Percentiles rank a stretch among this genome's conserved stretches.
Evolutionary conservation across 768 basidiomycete genomes (phyloP).

Genomic region (Dioszegia aurantiaca): DNA sequence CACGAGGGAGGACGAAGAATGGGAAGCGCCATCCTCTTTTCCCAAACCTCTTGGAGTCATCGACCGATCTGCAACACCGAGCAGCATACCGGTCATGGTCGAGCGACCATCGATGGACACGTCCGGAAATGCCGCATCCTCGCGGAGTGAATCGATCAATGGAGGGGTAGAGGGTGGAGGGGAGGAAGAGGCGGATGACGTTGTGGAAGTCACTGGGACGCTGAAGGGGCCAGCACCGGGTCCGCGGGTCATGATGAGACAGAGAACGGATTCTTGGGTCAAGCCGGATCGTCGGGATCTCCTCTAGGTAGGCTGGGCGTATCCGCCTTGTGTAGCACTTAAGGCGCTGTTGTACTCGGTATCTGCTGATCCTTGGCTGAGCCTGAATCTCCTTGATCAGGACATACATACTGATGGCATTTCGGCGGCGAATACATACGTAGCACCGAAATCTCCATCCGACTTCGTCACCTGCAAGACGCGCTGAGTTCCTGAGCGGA

Average conservation of each 20-base stretch:
- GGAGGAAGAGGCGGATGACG: not conserved
- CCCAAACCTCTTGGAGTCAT: not conserved
- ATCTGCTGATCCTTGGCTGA: too few species aligned
- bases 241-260: not conserved
- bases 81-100: constrained; percentile 11
- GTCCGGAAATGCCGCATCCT: constrained; percentile 1
- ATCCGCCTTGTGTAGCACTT: not conserved
- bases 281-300: constrained; percentile 7
- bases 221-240: not conserved
- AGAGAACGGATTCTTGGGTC: constrained; percentile 16
- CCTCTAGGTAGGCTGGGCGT: not conserved
- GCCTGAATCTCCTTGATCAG: too few species aligned
- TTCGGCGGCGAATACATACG: too few species aligned
- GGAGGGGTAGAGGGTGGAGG: not conserved
- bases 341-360: too few species aligned
- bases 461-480: too few species aligned
- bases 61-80: constrained; percentile 9
- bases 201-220: not conserved
- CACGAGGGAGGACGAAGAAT: constrained; percentile 2
- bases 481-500: too few species aligned
- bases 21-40: not conserved
- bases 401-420: too few species aligned
- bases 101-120: constrained; percentile 13
- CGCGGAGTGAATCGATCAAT: not conserved
- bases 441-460: too few species aligned